Conservation (phyloP, 2,329 filamentous ascomycete genomes). For the Penicillium sumatraense region DNA sequence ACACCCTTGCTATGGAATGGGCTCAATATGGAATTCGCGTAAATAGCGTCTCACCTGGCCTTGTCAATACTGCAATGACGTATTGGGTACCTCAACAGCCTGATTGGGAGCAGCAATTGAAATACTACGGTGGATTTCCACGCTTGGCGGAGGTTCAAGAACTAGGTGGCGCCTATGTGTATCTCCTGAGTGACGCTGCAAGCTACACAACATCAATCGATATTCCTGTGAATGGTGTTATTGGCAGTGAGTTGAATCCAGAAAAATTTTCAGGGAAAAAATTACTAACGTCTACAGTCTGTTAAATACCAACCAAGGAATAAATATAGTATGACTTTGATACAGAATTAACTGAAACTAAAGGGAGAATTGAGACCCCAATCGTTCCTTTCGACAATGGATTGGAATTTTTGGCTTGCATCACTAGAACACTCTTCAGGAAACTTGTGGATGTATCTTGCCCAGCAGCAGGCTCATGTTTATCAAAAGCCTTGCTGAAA, state of each 20-base stretch:
- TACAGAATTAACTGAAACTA: too few species aligned
- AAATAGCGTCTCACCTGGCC: slow-evolving; percentile 52
- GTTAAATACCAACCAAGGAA: too few species aligned
- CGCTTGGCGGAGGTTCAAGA: slow-evolving; percentile 57
- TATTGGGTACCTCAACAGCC: slow-evolving; percentile 48
- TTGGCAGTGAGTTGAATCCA: slow-evolving; percentile 38
- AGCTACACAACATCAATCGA: slow-evolving; percentile 57
- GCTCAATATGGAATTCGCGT: slow-evolving; percentile 40
- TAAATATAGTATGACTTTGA: neutral
- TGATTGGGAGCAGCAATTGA: slow-evolving; percentile 58
- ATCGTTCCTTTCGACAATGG: too few species aligned
- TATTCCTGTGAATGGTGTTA: slow-evolving; percentile 54
- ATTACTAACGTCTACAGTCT: slow-evolving; percentile 8
- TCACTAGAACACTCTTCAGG: too few species aligned
- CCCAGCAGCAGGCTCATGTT: too few species aligned
- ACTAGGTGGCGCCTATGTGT: slow-evolving; percentile 56
- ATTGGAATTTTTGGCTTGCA: too few species aligned
- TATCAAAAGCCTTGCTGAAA: too few species aligned
- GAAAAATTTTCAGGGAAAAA: neutral
- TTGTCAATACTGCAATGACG: slow-evolving; percentile 48
- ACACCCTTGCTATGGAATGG: slow-evolving; percentile 52
- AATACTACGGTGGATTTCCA: slow-evolving; percentile 60
- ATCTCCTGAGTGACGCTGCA: slow-evolving; percentile 52
- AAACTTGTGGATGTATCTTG: too few species aligned
- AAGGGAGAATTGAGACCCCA: neutral